A percentile compares a stretch with the other conserved stretches of the same genome.
These are phyloP conservation scores for Porogramme epimiltina DNA, from an alignment of 1,284 basidiomycete genomes.

Conservation along the genomic window DNA sequence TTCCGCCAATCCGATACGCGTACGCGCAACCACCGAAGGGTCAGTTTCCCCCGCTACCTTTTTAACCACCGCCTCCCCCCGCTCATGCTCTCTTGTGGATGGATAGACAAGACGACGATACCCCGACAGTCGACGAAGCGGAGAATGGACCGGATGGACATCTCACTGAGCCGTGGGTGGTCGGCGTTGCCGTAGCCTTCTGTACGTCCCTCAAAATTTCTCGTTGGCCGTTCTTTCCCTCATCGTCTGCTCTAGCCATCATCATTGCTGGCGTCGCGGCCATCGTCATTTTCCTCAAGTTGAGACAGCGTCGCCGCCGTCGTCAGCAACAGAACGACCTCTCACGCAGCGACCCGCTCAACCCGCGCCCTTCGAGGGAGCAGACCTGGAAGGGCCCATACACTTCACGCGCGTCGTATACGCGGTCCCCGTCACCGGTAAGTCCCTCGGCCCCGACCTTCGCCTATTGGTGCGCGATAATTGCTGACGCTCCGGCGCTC, in stretches of 20 bases:
- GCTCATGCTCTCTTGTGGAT: too few relatives aligned
- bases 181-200: constrained; percentile 12
- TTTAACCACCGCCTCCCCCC: not conserved
- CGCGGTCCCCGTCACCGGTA: constrained; percentile 19
- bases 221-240: not conserved
- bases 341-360: not conserved
- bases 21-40: not conserved
- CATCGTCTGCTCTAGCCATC: not conserved
- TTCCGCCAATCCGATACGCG: not conserved
- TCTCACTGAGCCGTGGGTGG: constrained; percentile 15
- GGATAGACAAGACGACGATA: not conserved
- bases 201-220: constrained; percentile 1
- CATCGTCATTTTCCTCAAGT: constrained; percentile 13
- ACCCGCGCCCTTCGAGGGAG: not conserved
- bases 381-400: constrained; percentile 12
- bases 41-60: not conserved
- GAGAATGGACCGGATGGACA: constrained; percentile 13
- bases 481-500: not conserved
- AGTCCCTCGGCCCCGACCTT: not conserved
- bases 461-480: not conserved
- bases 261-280: constrained; percentile 9
- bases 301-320: constrained; percentile 12
- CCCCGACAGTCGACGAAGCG: not conserved
- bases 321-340: not conserved
- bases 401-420: constrained; percentile 6